These are phyloP conservation scores for Anethum foeniculum DNA, from an alignment of 140 eudicot genomes.

Conservation along the genomic window DNA sequence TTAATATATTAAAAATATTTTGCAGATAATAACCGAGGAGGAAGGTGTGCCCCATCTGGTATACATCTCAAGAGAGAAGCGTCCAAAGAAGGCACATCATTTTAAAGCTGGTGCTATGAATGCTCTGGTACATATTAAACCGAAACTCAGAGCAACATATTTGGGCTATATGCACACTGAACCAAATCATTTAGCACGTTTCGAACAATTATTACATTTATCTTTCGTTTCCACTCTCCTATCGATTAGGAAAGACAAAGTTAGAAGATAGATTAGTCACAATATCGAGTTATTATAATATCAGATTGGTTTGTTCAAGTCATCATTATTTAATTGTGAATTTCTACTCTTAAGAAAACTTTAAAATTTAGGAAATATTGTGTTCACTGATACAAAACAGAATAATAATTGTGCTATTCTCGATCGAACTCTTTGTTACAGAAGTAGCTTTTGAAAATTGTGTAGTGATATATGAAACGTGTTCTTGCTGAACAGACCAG, in stretches of 20 bases:
- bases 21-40: constrained; percentile 51
- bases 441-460: background rate
- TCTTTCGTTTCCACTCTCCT: background rate
- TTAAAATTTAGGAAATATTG: background rate
- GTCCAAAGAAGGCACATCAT: constrained; percentile 46
- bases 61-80: constrained; percentile 57
- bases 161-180: background rate
- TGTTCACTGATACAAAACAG: background rate
- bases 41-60: constrained; percentile 40
- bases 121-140: constrained; percentile 31
- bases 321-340: background rate
- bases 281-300: background rate
- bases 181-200: background rate
- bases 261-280: background rate
- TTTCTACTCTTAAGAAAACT: background rate
- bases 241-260: too few relatives aligned
- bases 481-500: constrained; percentile 28
- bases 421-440: background rate
- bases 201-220: background rate
- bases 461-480: background rate
- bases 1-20: background rate
- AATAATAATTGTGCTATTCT: background rate
- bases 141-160: background rate
- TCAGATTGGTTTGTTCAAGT: background rate
- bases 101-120: constrained; percentile 79